Evolutionary conservation across 176 grass and related monocot species (phyloP).

Genomic region (Secale cereale): DNA sequence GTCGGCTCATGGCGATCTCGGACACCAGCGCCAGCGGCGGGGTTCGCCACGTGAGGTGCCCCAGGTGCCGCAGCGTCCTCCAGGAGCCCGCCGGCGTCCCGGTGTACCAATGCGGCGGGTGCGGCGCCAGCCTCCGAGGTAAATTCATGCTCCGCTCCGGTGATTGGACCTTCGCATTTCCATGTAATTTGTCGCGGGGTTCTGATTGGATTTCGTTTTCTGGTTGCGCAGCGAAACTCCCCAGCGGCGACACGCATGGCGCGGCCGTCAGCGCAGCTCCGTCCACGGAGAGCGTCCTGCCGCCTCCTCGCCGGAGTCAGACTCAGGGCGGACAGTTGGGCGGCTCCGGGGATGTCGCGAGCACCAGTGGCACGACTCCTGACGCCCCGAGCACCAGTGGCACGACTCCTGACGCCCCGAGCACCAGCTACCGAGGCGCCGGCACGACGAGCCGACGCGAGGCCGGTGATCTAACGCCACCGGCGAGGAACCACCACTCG

Average conservation of each 20-base stretch:
- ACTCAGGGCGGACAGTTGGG: background rate
- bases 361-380: background rate
- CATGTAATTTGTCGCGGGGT: background rate
- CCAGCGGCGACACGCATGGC: background rate
- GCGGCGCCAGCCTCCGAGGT: slow-evolving; percentile 66
- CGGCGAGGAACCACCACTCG: background rate
- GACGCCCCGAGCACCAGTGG: background rate
- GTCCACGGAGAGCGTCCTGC: background rate
- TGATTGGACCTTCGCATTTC: background rate
- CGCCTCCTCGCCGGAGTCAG: slow-evolving; percentile 2
- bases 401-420: background rate
- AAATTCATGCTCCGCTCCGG: background rate
- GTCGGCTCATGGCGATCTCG: slow-evolving; percentile 41
- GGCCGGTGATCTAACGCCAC: background rate
- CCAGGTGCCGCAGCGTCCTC: slow-evolving; percentile 56
- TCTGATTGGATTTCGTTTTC: slow-evolving; percentile 21
- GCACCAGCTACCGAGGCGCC: background rate
- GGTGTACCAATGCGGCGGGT: slow-evolving; percentile 81
- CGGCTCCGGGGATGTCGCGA: background rate
- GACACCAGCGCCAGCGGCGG: slow-evolving; percentile 6
- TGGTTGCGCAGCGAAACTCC: slow-evolving; percentile 46
- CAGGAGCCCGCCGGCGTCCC: slow-evolving; percentile 50
- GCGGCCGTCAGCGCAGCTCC: background rate
- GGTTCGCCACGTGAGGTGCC: slow-evolving; percentile 66
- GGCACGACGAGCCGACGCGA: background rate